Evolutionary conservation across 257 asterid species (phyloP), one percentile per base, ranked within the genome.

Genomic region (Linderniella brevidens): DNA sequence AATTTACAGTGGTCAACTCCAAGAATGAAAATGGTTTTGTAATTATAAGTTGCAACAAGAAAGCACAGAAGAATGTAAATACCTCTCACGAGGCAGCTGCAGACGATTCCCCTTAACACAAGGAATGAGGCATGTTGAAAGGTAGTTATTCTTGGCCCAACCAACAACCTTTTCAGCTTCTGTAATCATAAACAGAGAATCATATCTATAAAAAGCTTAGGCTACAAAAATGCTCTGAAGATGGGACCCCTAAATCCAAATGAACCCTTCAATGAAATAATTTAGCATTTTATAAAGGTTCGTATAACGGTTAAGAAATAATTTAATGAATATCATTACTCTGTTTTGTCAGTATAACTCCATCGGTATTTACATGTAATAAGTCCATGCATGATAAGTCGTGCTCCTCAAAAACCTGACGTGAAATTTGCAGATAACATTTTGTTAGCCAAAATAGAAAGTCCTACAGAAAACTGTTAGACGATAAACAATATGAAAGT

Each of bases 61-160:
- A 41, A 72, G 13, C 54, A 55, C 50, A 37, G 51, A 57, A 40
- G 51, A n/a, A 52, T 43, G 50, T 60, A 66, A 56, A 56, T 73
- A 88, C 96, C 98, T 88, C 70, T 79, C 83, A 47, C 74, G 77
- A 58, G 96, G 96, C 50, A 88, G 50, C 46, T 76, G 73, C 65
- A 84, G 56, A 44, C 83, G 74, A 41, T 63, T 90, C 56, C 79
- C 93, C 75, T 78, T 88, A 11, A 84, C 77, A 41, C 57, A 69
- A 60, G 94, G 96, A 66, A 46, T 58, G 37, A 53, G 63, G 61
- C 96, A 80, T 0, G 87, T 72, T 54, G 82, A 79, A 60, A 88
- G 80, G 78, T 85, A 77, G 67, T 81, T 92, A 62, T 67, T 88
- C 68, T 77, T 84, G 48, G 98, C 96, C 98, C 98, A 88, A 57